These are phyloP conservation scores for Plasmopara muralis DNA, from an alignment of 352 stramenopile species.

Conservation along the genomic window DNA sequence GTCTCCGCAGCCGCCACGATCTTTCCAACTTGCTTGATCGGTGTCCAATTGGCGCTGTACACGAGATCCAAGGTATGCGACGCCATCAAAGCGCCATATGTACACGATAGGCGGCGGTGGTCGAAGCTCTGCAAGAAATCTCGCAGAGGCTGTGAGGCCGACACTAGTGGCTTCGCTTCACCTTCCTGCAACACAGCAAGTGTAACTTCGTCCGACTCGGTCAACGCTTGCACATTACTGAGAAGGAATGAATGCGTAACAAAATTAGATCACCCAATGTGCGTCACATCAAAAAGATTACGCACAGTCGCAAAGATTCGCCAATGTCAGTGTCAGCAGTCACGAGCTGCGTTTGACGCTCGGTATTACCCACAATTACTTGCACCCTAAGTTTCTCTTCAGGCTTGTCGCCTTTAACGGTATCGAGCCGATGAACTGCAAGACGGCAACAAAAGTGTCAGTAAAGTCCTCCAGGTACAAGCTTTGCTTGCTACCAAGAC, in stretches of 20 bases:
- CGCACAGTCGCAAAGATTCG: constrained; percentile 40
- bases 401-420: background rate
- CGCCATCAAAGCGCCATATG: constrained; percentile 15
- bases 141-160: constrained; percentile 17
- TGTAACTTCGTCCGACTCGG: constrained; percentile 25
- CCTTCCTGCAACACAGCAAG: constrained; percentile 42
- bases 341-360: constrained; percentile 21
- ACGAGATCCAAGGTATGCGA: constrained; percentile 21
- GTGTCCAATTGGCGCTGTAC: constrained; percentile 23
- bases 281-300: background rate
- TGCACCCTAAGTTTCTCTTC: constrained; percentile 19
- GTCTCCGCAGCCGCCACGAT: constrained; percentile 11
- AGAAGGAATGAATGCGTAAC: constrained; percentile 11
- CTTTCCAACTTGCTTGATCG: background rate
- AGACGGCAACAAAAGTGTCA: constrained; percentile 1
- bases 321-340: constrained; percentile 21
- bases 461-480: background rate
- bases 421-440: constrained; percentile 32
- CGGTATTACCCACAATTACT: constrained; percentile 21
- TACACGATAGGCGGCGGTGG: constrained; percentile 27
- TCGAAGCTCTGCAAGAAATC: constrained; percentile 30
- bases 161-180: constrained; percentile 36
- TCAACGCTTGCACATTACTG: constrained; percentile 31
- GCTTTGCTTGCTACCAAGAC: constrained; percentile 1
- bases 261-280: background rate